These are phyloP conservation scores for Yamadazyma conglobata DNA, from an alignment of 1,139 yeast species.

Conservation along the genomic window DNA sequence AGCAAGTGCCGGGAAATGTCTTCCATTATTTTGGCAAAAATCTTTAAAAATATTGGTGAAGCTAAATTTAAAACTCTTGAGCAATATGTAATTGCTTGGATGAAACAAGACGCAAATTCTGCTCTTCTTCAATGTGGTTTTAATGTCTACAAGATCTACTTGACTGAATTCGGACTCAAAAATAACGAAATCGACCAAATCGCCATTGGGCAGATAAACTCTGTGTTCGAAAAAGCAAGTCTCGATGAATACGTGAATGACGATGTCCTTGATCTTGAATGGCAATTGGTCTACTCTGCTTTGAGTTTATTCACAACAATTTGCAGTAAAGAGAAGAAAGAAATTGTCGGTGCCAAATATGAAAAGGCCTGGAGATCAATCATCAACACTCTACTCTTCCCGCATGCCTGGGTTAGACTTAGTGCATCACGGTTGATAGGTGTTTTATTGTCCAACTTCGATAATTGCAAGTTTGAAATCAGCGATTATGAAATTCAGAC, in stretches of 20 bases:
- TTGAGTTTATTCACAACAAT: slow-evolving; percentile 52
- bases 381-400: slow-evolving; percentile 62
- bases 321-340: slow-evolving; percentile 26
- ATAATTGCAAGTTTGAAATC: slow-evolving; percentile 28
- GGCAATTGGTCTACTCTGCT: slow-evolving; percentile 77
- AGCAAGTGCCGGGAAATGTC: slow-evolving; percentile 89
- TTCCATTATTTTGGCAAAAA: slow-evolving; percentile 51
- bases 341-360: slow-evolving; percentile 28
- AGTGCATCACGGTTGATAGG: slow-evolving; percentile 63
- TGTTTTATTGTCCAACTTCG: slow-evolving; percentile 42
- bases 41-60: slow-evolving; percentile 50
- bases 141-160: slow-evolving; percentile 63
- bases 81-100: slow-evolving; percentile 66
- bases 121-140: slow-evolving; percentile 74
- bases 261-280: slow-evolving; percentile 41
- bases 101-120: slow-evolving; percentile 50
- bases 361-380: slow-evolving; percentile 50
- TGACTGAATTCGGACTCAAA: slow-evolving; percentile 46
- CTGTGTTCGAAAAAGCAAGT: slow-evolving; percentile 33
- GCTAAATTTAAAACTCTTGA: slow-evolving; percentile 45
- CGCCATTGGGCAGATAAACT: slow-evolving; percentile 34
- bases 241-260: slow-evolving; percentile 23
- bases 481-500: slow-evolving; percentile 51
- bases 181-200: slow-evolving; percentile 37
- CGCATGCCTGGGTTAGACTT: slow-evolving; percentile 90